A percentile compares a stretch with the other conserved stretches of the same genome.
phyloP scores from a whole-genome alignment of 78 protist genomes.

The Mastigamoeba balamuthi region DNA sequence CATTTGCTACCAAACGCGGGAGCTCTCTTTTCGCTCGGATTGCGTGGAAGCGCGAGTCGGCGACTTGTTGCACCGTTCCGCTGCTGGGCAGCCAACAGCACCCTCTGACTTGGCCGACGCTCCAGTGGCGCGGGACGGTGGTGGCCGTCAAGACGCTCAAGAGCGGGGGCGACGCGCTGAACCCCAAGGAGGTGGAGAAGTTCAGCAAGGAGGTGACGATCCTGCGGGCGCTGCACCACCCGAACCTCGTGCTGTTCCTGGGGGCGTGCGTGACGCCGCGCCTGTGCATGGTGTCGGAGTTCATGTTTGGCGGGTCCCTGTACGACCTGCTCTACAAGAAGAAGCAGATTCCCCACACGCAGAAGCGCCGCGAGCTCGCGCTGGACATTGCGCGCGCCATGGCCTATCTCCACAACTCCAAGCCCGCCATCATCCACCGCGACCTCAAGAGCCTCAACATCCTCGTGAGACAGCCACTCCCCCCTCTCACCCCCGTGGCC shows the following conservation, averaged over 20 bases:
- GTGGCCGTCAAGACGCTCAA: neutral
- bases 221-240: neutral
- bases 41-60: too few relatives aligned
- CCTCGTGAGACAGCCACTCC: too few relatives aligned
- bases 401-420: neutral
- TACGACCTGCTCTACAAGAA: neutral
- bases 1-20: too few relatives aligned
- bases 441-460: slow-evolving; percentile 13
- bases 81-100: too few relatives aligned
- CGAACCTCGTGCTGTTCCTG: neutral
- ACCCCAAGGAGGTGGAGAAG: neutral
- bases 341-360: neutral
- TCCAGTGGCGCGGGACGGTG: neutral
- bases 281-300: neutral
- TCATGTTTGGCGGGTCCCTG: neutral
- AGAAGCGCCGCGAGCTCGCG: neutral
- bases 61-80: too few relatives aligned
- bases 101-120: too few relatives aligned
- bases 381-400: neutral
- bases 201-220: neutral
- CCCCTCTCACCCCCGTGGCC: too few relatives aligned
- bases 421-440: slow-evolving; percentile 2
- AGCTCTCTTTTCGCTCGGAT: too few relatives aligned
- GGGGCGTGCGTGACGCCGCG: neutral
- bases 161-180: neutral